Evolutionary conservation across 306 rosid genomes (phyloP), one percentile per base, ranked within the genome.

Genomic region (Lathyrus sativus): DNA sequence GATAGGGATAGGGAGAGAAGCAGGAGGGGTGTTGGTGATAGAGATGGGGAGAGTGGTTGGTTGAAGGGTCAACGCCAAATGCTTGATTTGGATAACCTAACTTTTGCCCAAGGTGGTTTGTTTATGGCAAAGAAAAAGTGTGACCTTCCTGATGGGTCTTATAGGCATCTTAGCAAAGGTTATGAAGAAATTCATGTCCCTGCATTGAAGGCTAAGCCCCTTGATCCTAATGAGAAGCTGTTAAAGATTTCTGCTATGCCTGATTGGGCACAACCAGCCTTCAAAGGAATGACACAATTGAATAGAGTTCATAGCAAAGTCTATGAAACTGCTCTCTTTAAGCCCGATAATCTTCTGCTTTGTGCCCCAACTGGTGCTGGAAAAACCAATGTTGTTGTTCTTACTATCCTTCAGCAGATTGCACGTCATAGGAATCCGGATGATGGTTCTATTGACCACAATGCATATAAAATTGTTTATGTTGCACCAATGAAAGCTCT

Each of bases 321-420:
- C 22, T 93, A 90, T 48, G 90, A 86, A 77, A 84, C 96, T 72
- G 97, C 98, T 0, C 93, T 93, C 46, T 85, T 85, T 44, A 76
- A 76, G 41, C 87, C 87, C 0, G 95, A 90, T 71, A 86, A 90
- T 76, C 68, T 93, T 58, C 87, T 93, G 44, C 80, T 93, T 2
- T 93, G 99, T 74, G 99, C 99, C 18, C 99, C 99, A 48, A 93
- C 99, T 59, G 97, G 99, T 22, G 99, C 99, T 59, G 99, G 99
- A 51, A 93, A 93, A 81, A 93, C 99, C n/a, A 93, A 93, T 45
- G 99, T 93, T 43, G 99, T 97, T 0, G 95, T 93, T 39, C 95
- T 93, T 46, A 93, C 98, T 2, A 90, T 93, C 41, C 96, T 93
- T 69, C 98, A 93, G 70, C 95, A 88, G 82, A 76, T 93, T 72